Evolutionary conservation across 2,329 filamentous ascomycete species (phyloP).

Genomic region (Ophiostoma novo-ulmi): DNA sequence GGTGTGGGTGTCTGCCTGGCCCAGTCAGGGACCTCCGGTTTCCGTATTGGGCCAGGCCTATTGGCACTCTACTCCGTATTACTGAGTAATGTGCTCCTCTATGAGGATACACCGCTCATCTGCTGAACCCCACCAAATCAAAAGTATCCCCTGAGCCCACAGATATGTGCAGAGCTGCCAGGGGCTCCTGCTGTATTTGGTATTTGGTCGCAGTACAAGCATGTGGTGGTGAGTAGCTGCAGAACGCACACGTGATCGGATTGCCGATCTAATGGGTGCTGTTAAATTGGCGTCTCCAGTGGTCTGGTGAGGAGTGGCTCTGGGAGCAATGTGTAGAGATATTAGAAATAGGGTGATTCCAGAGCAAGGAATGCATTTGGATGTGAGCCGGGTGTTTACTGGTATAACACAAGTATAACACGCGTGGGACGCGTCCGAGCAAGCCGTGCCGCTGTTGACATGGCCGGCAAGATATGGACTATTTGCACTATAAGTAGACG

Average conservation of each 20-base stretch:
- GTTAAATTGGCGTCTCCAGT: background rate
- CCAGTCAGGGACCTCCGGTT: background rate
- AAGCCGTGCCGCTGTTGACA: slow-evolving; percentile 2
- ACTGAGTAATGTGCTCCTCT: background rate
- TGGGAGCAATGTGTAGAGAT: background rate
- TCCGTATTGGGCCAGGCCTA: background rate
- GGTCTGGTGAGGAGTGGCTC: background rate
- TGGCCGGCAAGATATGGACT: background rate
- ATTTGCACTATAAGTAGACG: background rate
- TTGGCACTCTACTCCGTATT: background rate
- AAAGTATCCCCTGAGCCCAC: slow-evolving; percentile 10
- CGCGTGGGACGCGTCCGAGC: background rate
- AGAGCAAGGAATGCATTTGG: background rate
- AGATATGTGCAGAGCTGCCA: background rate
- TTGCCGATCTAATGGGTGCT: background rate
- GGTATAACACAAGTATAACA: background rate
- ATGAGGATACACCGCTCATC: slow-evolving; percentile 7
- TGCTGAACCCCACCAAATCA: slow-evolving; percentile 1
- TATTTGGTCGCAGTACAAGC: background rate
- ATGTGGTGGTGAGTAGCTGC: background rate
- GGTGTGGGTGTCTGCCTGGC: slow-evolving; percentile 4
- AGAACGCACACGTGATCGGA: background rate
- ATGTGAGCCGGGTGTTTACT: background rate
- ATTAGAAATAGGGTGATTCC: background rate
- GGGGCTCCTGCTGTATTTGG: background rate